Conservation (phyloP, 495 filamentous ascomycete species). For the Penicillium goetzii region DNA sequence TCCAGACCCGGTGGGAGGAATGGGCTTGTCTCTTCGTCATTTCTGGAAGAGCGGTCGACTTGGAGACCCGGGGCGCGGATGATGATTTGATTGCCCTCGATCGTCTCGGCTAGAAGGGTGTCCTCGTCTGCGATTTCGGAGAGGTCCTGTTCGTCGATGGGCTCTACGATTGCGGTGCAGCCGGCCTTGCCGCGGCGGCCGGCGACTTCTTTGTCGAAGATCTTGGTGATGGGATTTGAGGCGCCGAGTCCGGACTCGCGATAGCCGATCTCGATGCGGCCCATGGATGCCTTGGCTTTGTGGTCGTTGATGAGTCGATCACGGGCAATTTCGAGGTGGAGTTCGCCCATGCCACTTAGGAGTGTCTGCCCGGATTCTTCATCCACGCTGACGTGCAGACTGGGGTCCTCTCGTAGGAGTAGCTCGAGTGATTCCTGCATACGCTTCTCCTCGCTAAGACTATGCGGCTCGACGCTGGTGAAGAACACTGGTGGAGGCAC, state of each 20-base stretch:
- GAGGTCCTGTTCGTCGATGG: conserved; percentile 48
- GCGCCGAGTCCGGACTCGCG: conserved; percentile 70
- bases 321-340: conserved; percentile 94
- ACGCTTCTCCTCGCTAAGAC: conserved; percentile 73
- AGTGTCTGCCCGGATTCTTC: conserved; percentile 93
- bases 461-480: conserved; percentile 85
- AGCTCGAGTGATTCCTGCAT: conserved; percentile 75
- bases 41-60: conserved; percentile 39
- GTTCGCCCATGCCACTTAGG: conserved; percentile 93
- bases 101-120: conserved; percentile 34
- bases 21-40: conserved; percentile 42
- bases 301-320: conserved; percentile 87
- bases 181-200: conserved; percentile 78
- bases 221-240: conserved; percentile 56
- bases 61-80: conserved; percentile 53
- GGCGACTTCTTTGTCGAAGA: conserved; percentile 78
- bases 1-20: conserved; percentile 62
- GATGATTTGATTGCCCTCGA: conserved; percentile 63
- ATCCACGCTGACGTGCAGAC: conserved; percentile 80
- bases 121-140: conserved; percentile 30
- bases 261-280: conserved; percentile 94
- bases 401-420: conserved; percentile 90
- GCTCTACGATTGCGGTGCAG: conserved; percentile 69
- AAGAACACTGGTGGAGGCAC: conserved; percentile 96
- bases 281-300: conserved; percentile 86